phyloP scores from a whole-genome alignment of 768 basidiomycete genomes.

The Termitomyces sp. region DNA sequence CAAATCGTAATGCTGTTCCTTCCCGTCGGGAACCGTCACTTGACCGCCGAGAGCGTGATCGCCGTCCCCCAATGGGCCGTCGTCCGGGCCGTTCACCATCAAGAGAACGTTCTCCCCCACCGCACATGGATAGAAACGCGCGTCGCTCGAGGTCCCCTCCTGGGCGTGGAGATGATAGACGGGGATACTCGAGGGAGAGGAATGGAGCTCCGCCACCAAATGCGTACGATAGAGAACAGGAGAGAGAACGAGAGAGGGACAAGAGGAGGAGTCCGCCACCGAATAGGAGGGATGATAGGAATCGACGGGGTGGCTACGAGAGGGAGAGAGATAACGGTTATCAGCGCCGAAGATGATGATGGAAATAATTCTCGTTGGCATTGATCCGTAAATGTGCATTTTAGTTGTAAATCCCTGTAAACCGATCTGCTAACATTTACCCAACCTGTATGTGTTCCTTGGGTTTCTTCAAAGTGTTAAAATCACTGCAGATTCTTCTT shows the following conservation, averaged over 20 bases:
- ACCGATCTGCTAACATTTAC: constrained; percentile 1
- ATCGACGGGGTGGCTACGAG: constrained; percentile 5
- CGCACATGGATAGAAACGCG: constrained; percentile 15
- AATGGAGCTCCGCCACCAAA: constrained; percentile 2
- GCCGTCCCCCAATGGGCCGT: constrained; percentile 2
- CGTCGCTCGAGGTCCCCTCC: constrained; percentile 19
- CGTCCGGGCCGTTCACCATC: constrained; percentile 6
- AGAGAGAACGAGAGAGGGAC: constrained; percentile 10
- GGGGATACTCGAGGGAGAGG: constrained; percentile 9
- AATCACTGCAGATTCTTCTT: not conserved
- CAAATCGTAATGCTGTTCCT: not conserved
- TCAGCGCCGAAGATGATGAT: constrained; percentile 12
- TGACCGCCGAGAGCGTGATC: constrained; percentile 5
- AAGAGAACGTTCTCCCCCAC: constrained; percentile 19
- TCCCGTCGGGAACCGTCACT: constrained; percentile 1
- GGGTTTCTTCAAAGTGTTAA: not conserved
- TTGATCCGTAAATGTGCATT: not conserved
- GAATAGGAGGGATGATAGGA: constrained; percentile 7
- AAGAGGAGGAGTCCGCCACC: constrained; percentile 7
- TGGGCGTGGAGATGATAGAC: constrained; percentile 6
- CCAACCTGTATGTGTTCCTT: not conserved
- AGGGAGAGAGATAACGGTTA: constrained; percentile 13
- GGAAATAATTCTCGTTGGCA: not conserved
- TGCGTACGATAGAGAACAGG: constrained; percentile 7
- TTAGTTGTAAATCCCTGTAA: not conserved